These are phyloP conservation scores for Kodamaea anthophila DNA, from an alignment of 1,139 yeast genomes.

Conservation along the genomic window DNA sequence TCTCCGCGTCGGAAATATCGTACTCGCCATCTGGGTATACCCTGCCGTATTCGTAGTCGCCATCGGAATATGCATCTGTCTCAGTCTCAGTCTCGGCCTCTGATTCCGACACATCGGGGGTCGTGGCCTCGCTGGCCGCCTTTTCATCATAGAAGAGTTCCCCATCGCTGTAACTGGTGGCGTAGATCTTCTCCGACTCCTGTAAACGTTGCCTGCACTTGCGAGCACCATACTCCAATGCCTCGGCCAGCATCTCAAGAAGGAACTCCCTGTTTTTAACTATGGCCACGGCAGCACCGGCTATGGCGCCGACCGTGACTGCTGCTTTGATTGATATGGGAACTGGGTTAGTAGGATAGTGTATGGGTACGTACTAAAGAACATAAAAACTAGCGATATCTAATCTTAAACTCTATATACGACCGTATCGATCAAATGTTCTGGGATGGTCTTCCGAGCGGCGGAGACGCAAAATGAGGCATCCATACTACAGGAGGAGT, in stretches of 20 bases:
- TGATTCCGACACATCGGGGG: conserved; percentile 11
- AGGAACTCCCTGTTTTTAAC: conserved; percentile 28
- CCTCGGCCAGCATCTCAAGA: conserved; percentile 26
- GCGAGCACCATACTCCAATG: conserved; percentile 32
- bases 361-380: conserved; percentile 1
- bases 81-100: too few species aligned
- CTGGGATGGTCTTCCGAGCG: too few species aligned
- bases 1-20: too few species aligned
- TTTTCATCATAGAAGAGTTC: conserved; percentile 10
- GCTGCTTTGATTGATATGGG: conserved; percentile 39
- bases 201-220: conserved; percentile 25
- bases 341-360: conserved; percentile 13
- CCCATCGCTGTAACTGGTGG: conserved; percentile 23
- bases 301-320: conserved; percentile 31
- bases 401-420: too few species aligned
- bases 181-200: conserved; percentile 21
- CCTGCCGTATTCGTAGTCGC: too few species aligned
- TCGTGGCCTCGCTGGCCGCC: neutral
- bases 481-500: too few species aligned
- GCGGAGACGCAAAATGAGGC: too few species aligned
- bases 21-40: too few species aligned
- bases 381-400: conserved; percentile 1
- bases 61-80: too few species aligned
- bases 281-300: conserved; percentile 36
- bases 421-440: too few species aligned